Evolutionary conservation across 75 land plant species (phyloP).

Genomic region (Gnetum montanum): DNA sequence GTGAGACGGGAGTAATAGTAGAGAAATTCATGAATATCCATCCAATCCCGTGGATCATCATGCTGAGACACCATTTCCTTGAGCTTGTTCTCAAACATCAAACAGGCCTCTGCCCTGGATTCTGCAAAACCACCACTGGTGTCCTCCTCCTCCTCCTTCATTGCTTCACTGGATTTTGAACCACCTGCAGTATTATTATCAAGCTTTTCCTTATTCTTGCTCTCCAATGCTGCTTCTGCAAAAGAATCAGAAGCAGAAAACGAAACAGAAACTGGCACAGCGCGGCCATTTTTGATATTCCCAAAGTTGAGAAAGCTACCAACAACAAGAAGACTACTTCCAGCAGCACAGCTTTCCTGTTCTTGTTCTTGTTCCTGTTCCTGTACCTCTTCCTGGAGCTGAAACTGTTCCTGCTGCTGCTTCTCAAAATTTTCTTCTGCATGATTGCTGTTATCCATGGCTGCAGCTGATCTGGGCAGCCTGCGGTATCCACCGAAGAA

Average conservation of each 20-base stretch:
- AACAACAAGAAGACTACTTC: too few relatives aligned
- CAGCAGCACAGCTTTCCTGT: background rate
- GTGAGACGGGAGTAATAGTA: conserved; percentile 43
- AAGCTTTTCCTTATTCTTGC: background rate
- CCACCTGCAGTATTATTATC: too few relatives aligned
- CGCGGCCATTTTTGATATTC: conserved; percentile 3
- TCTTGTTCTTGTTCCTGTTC: conserved; percentile 1
- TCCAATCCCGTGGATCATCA: conserved; percentile 24
- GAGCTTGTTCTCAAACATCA: conserved; percentile 14
- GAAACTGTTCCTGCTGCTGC: conserved; percentile 3
- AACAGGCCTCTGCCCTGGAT: background rate
- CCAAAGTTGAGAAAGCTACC: conserved; percentile 8
- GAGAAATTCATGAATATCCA: conserved; percentile 45
- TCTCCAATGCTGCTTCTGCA: too few relatives aligned
- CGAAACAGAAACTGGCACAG: too few relatives aligned
- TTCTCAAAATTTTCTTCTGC: background rate
- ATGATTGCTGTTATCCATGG: background rate
- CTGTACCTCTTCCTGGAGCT: conserved; percentile 7
- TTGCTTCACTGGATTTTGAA: background rate
- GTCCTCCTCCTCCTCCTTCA: background rate
- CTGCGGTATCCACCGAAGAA: conserved; percentile 14
- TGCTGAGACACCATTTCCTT: conserved; percentile 30
- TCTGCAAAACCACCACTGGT: background rate
- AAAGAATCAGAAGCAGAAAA: background rate
- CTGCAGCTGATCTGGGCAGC: conserved; percentile 13